Conservation (phyloP, 2,329 filamentous ascomycete species). For the Pezicula radicicola region DNA sequence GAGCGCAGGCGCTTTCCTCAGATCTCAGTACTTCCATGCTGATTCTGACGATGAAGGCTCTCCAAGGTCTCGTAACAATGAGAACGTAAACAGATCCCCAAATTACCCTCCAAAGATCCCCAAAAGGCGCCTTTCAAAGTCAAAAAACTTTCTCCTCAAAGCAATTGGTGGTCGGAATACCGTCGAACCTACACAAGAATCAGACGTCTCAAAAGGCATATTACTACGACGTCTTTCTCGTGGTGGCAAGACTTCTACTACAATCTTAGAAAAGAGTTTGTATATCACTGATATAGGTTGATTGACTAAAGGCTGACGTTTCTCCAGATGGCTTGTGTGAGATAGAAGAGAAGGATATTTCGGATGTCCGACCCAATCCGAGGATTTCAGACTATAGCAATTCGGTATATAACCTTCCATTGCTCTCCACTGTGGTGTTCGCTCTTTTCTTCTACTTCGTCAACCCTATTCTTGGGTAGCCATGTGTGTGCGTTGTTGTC, state of each 20-base stretch:
- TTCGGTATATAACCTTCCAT: slow-evolving; percentile 6
- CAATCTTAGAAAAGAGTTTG: too few species aligned
- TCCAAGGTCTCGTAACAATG: neutral
- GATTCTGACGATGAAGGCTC: neutral
- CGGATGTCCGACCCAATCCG: slow-evolving; percentile 14
- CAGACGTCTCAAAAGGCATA: slow-evolving; percentile 13
- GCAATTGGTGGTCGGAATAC: slow-evolving; percentile 18
- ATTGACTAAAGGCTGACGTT: slow-evolving; percentile 3
- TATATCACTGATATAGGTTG: neutral
- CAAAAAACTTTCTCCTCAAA: slow-evolving; percentile 27
- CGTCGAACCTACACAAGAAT: slow-evolving; percentile 5
- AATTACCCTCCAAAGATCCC: slow-evolving; percentile 10
- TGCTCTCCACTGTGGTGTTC: slow-evolving; percentile 2
- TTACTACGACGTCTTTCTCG: slow-evolving; percentile 21
- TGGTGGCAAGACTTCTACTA: slow-evolving; percentile 8
- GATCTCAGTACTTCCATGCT: slow-evolving; percentile 18
- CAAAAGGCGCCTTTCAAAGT: slow-evolving; percentile 21
- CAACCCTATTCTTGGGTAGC: too few species aligned
- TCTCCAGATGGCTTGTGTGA: slow-evolving; percentile 7
- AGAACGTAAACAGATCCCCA: neutral
- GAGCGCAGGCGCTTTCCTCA: slow-evolving; percentile 23
- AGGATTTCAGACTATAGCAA: slow-evolving; percentile 3
- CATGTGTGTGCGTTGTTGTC: too few species aligned
- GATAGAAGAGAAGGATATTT: slow-evolving; percentile 14
- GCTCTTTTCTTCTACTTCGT: neutral